A percentile compares a stretch with the other conserved stretches of the same genome.
Conservation (phyloP, 139 green algal species). For the Chlorella sp. region DNA sequence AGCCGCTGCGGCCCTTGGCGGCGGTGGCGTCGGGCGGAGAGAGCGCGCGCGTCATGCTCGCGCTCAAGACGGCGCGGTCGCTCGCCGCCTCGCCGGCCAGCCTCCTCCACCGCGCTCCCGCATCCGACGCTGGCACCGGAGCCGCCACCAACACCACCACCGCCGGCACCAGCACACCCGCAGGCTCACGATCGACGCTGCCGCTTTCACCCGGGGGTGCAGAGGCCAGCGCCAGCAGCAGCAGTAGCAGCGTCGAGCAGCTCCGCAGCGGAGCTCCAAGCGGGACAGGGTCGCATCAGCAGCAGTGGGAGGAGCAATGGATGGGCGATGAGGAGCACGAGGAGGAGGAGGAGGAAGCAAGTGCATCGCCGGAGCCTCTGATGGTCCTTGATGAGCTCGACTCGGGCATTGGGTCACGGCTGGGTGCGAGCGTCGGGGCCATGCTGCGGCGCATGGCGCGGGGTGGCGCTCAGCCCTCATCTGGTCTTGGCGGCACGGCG, state of each 20-base stretch:
- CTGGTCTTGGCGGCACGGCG: too few species aligned
- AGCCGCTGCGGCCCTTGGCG: slow-evolving; percentile 67
- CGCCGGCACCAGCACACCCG: too few species aligned
- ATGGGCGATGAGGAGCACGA: neutral
- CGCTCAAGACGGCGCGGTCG: slow-evolving; percentile 77
- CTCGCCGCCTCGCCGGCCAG: too few species aligned
- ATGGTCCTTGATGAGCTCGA: slow-evolving; percentile 81
- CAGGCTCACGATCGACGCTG: too few species aligned
- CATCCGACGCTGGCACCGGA: too few species aligned
- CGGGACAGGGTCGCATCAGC: too few species aligned
- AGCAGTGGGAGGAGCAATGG: slow-evolving; percentile 5
- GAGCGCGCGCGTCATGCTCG: slow-evolving; percentile 72
- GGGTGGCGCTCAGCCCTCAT: too few species aligned
- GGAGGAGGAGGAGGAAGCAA: neutral
- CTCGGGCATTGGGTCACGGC: slow-evolving; percentile 54
- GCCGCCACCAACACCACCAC: too few species aligned
- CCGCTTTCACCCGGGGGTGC: too few species aligned
- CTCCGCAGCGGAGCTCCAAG: too few species aligned
- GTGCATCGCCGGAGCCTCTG: slow-evolving; percentile 27
- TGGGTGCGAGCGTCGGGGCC: slow-evolving; percentile 55
- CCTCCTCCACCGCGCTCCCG: too few species aligned
- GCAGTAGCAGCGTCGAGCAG: slow-evolving; percentile 5
- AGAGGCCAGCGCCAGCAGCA: too few species aligned
- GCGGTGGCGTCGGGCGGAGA: slow-evolving; percentile 72
- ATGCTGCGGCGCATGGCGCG: slow-evolving; percentile 54